Conservation (phyloP, 2,329 filamentous ascomycete species). For the Achaetomium macrosporum region DNA sequence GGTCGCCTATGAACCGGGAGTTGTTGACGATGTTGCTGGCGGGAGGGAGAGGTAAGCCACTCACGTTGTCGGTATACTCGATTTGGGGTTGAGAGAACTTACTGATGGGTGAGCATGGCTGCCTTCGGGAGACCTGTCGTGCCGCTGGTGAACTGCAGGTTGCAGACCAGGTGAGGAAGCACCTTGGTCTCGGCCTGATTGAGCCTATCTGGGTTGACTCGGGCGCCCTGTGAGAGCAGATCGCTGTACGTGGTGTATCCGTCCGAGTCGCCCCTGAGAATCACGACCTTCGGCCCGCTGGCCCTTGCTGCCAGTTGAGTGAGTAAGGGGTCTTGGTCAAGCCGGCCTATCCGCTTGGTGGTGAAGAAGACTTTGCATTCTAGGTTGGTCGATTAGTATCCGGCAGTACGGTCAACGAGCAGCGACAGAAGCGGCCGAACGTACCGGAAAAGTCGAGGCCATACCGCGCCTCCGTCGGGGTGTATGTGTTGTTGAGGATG, state of each 20-base stretch:
- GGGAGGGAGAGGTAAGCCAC: too few species aligned
- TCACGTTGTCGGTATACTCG: too few species aligned
- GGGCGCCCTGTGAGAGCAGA: slow-evolving; percentile 47
- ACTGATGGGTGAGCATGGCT: slow-evolving; percentile 68
- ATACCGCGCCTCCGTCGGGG: slow-evolving; percentile 64
- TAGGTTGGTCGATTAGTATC: slow-evolving; percentile 26
- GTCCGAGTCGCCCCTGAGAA: slow-evolving; percentile 50
- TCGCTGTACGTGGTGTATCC: slow-evolving; percentile 56
- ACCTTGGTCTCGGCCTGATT: slow-evolving; percentile 50
- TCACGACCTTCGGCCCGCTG: slow-evolving; percentile 48
- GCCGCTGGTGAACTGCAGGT: slow-evolving; percentile 71
- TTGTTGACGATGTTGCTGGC: slow-evolving; percentile 57
- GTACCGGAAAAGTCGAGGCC: slow-evolving; percentile 64
- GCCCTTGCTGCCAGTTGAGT: slow-evolving; percentile 43
- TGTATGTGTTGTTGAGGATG: slow-evolving; percentile 79
- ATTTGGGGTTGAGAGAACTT: slow-evolving; percentile 30
- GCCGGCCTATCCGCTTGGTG: slow-evolving; percentile 60
- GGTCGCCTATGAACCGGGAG: slow-evolving; percentile 64
- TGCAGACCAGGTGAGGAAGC: slow-evolving; percentile 62
- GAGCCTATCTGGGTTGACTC: slow-evolving; percentile 44
- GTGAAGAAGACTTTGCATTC: slow-evolving; percentile 70
- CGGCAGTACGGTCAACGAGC: too few species aligned
- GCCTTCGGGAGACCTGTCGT: slow-evolving; percentile 69
- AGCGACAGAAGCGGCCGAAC: slow-evolving; percentile 17
- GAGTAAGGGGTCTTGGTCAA: slow-evolving; percentile 58